Percentiles rank a stretch among this genome's conserved stretches.
These are phyloP conservation scores for Cordyceps farinosa DNA, from an alignment of 2,329 filamentous ascomycete genomes.

Conservation along the genomic window DNA sequence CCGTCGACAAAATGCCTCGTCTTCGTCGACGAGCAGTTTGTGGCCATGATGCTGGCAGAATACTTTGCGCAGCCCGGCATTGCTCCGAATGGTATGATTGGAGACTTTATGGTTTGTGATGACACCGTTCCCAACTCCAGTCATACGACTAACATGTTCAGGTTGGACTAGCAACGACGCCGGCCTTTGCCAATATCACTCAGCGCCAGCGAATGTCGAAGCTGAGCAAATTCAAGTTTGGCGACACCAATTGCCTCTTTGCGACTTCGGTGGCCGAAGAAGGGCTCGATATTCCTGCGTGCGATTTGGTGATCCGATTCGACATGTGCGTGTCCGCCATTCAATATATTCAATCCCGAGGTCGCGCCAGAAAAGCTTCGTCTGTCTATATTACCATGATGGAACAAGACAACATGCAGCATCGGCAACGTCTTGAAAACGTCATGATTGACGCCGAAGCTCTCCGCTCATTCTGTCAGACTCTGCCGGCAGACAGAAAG, in stretches of 20 bases:
- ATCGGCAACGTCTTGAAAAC: conserved; percentile 55
- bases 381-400: conserved; percentile 85
- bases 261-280: conserved; percentile 66
- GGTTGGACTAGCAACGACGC: conserved; percentile 29
- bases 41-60: conserved; percentile 68
- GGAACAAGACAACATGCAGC: conserved; percentile 63
- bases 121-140: not conserved
- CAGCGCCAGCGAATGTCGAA: conserved; percentile 71
- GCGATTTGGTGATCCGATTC: conserved; percentile 69
- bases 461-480: conserved; percentile 72
- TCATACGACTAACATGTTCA: conserved; percentile 19
- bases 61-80: conserved; percentile 58
- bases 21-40: conserved; percentile 77
- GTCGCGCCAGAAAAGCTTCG: conserved; percentile 71
- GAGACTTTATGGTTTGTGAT: conserved; percentile 57
- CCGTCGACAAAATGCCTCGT: conserved; percentile 64
- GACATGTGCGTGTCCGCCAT: conserved; percentile 88
- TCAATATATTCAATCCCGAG: conserved; percentile 90
- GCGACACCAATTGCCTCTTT: conserved; percentile 60
- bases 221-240: conserved; percentile 61
- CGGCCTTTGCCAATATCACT: conserved; percentile 58
- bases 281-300: conserved; percentile 65
- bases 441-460: conserved; percentile 57
- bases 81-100: conserved; percentile 54
- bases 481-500: conserved; percentile 70